Evolutionary conservation across 2,329 filamentous ascomycete species (phyloP).

Genomic region (Cercospora sp.): DNA sequence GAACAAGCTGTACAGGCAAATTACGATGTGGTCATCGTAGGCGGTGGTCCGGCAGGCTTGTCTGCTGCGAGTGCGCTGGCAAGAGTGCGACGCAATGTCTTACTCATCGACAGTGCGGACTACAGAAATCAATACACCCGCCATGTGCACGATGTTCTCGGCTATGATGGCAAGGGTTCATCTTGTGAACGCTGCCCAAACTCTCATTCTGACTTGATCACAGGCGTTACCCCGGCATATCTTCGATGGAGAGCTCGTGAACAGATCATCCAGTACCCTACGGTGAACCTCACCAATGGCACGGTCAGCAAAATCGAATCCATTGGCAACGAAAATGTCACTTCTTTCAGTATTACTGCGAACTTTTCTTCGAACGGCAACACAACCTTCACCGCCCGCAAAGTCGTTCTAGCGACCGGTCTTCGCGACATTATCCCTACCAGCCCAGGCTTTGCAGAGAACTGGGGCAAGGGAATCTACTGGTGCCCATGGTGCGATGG

Average conservation of each 20-base stretch:
- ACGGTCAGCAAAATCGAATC: slow-evolving; percentile 16
- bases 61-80: slow-evolving; percentile 27
- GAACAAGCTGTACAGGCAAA: slow-evolving; percentile 10
- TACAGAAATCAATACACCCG: slow-evolving; percentile 30
- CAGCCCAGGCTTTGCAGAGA: slow-evolving; percentile 26
- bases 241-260: slow-evolving; percentile 24
- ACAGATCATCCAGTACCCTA: slow-evolving; percentile 27
- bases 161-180: slow-evolving; percentile 23
- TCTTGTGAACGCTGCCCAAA: neutral
- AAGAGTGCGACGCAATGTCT: slow-evolving; percentile 25
- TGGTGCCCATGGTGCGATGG: slow-evolving; percentile 32
- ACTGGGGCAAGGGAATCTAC: slow-evolving; percentile 29
- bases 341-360: slow-evolving; percentile 10
- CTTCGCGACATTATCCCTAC: slow-evolving; percentile 26
- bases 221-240: slow-evolving; percentile 23
- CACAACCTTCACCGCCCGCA: slow-evolving; percentile 21
- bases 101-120: slow-evolving; percentile 25
- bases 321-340: slow-evolving; percentile 1
- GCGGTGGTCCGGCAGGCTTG: slow-evolving; percentile 27
- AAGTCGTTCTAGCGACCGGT: slow-evolving; percentile 29
- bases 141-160: slow-evolving; percentile 23
- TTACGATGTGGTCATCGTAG: slow-evolving; percentile 23
- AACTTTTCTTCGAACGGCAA: slow-evolving; percentile 12
- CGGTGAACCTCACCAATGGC: slow-evolving; percentile 16
- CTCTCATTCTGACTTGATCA: neutral